Percentiles rank a stretch among this genome's conserved stretches.
phyloP scores from a whole-genome alignment of 140 eudicot species.

The Oenanthe javanica region DNA sequence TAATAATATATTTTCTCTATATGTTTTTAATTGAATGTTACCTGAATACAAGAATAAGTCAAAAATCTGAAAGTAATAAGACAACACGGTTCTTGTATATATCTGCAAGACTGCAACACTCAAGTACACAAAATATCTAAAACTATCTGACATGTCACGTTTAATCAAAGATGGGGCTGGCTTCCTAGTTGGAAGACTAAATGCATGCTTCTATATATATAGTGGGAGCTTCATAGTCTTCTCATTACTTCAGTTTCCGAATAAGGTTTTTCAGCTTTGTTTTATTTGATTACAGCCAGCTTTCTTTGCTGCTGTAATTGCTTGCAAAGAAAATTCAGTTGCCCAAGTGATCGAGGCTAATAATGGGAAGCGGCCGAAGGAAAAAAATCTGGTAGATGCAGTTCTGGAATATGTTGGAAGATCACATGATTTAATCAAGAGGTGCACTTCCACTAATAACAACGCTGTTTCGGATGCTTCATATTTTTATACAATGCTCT shows the following conservation, averaged over 20 bases:
- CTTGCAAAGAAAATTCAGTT: constrained; percentile 31
- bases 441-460: constrained; percentile 31
- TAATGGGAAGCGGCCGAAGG: constrained; percentile 21
- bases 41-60: neutral
- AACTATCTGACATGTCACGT: neutral
- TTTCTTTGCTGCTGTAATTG: constrained; percentile 53
- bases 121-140: neutral
- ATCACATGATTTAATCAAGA: constrained; percentile 41
- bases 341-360: constrained; percentile 12
- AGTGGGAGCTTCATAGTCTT: neutral
- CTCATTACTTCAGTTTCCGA: neutral
- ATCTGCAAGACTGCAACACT: neutral
- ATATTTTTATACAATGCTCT: neutral
- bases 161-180: neutral
- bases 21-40: neutral
- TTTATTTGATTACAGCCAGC: constrained; percentile 68
- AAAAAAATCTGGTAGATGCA: constrained; percentile 41
- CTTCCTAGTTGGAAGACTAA: neutral
- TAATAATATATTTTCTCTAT: neutral
- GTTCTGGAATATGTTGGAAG: constrained; percentile 40
- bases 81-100: neutral
- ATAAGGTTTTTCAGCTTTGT: neutral
- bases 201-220: neutral
- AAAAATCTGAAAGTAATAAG: neutral
- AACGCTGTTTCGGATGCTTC: neutral